Percentiles rank a stretch among this genome's conserved stretches.
phyloP scores from a whole-genome alignment of 306 rosid genomes.

The Cucurbita maxima region DNA sequence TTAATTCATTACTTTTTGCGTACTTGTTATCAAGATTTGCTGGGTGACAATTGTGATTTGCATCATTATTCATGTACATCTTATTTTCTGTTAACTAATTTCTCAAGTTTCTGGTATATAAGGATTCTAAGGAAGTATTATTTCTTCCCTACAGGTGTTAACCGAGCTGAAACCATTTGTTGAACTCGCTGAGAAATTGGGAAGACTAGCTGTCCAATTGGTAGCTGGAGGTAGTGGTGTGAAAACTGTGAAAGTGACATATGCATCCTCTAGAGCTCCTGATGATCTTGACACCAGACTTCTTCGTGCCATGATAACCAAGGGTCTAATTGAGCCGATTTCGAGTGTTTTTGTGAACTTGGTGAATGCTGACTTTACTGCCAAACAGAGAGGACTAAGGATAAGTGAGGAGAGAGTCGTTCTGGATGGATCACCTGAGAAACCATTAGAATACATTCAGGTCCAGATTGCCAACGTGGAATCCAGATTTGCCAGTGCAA shows the following conservation, averaged over 20 bases:
- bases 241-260: constrained; percentile 74
- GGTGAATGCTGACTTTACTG: constrained; percentile 96
- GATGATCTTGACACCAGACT: constrained; percentile 96
- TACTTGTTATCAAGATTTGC: not conserved
- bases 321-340: constrained; percentile 96
- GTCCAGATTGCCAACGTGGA: constrained; percentile 95
- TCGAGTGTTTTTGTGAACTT: constrained; percentile 76
- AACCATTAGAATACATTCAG: constrained; percentile 63
- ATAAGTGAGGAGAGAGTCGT: constrained; percentile 64
- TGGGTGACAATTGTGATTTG: not conserved
- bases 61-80: not conserved
- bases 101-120: not conserved
- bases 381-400: constrained; percentile 86
- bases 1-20: not conserved
- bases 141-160: constrained; percentile 41
- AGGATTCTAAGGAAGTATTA: not conserved
- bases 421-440: constrained; percentile 87
- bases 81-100: not conserved
- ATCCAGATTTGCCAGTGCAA: constrained; percentile 81
- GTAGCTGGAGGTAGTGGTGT: constrained; percentile 98
- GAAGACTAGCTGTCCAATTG: constrained; percentile 87
- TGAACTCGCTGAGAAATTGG: constrained; percentile 83
- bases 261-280: constrained; percentile 79
- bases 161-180: constrained; percentile 80
- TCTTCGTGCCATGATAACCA: constrained; percentile 94